Percentiles rank a stretch among this genome's conserved stretches.
These are phyloP conservation scores for Drechslerella dactyloides DNA, from an alignment of 2,329 filamentous ascomycete genomes.

Conservation along the genomic window DNA sequence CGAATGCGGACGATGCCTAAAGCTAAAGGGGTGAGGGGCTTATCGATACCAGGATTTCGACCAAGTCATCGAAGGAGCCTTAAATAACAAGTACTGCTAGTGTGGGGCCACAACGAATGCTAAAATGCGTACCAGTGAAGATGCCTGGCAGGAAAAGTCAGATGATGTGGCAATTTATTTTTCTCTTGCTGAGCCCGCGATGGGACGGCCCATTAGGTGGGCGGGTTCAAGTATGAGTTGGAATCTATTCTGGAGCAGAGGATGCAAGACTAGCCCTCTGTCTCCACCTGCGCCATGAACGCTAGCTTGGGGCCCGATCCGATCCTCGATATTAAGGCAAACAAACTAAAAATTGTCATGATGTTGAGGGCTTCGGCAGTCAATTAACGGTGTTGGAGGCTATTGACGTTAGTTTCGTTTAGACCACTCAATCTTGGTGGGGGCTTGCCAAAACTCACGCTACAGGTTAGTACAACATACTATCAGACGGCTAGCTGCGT, in stretches of 20 bases:
- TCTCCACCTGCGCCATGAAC: conserved; percentile 7
- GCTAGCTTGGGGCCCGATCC: conserved; percentile 32
- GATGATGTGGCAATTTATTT: conserved; percentile 12
- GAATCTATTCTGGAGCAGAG: background rate
- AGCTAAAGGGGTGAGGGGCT: background rate
- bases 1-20: background rate
- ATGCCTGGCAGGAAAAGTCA: conserved; percentile 15
- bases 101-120: conserved; percentile 8
- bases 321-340: conserved; percentile 26
- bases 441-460: background rate
- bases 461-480: background rate
- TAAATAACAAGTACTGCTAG: background rate
- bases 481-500: background rate
- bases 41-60: background rate
- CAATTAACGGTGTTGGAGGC: background rate
- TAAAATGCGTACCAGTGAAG: background rate
- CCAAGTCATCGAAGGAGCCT: no score
- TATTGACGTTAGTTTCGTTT: background rate
- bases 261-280: background rate
- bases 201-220: conserved; percentile 18
- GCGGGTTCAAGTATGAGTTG: background rate
- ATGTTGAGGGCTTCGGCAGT: conserved; percentile 5
- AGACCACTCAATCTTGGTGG: background rate
- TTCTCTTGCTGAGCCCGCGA: conserved; percentile 8
- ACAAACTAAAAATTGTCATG: background rate